Percentiles rank a stretch among this genome's conserved stretches.
phyloP scores from a whole-genome alignment of 805 yeast genomes.

The Wickerhamomyces queroliae region DNA sequence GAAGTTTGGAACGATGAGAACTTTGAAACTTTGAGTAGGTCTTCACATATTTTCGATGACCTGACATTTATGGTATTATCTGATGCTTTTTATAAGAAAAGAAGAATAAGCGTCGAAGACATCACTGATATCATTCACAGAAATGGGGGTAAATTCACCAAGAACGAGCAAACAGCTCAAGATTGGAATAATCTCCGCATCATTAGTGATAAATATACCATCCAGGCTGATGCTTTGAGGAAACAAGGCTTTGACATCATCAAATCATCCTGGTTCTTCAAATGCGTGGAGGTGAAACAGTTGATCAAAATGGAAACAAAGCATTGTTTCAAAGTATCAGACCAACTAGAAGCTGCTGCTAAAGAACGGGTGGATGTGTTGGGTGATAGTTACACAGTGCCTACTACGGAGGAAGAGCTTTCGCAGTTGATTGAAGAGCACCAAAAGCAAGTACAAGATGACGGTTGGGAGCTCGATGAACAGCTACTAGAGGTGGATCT shows the following conservation, averaged over 20 bases:
- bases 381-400: conserved; percentile 55
- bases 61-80: conserved; percentile 47
- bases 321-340: conserved; percentile 43
- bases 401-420: conserved; percentile 7
- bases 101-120: conserved; percentile 27
- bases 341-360: conserved; percentile 21
- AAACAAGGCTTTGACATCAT: conserved; percentile 55
- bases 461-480: conserved; percentile 7
- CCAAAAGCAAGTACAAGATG: conserved; percentile 8
- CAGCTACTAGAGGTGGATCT: conserved; percentile 19
- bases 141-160: conserved; percentile 46
- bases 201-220: conserved; percentile 34
- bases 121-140: conserved; percentile 32
- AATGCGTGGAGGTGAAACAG: conserved; percentile 41
- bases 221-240: conserved; percentile 31
- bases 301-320: conserved; percentile 54
- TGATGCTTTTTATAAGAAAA: conserved; percentile 31
- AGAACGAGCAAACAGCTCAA: conserved; percentile 23
- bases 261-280: conserved; percentile 67
- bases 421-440: neutral
- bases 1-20: conserved; percentile 17
- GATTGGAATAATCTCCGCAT: conserved; percentile 19
- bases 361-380: conserved; percentile 41
- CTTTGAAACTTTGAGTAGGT: conserved; percentile 10
- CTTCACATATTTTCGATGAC: conserved; percentile 35